These are phyloP conservation scores for Malus hybrid DNA, from an alignment of 331 rosid species.

Conservation along the genomic window DNA sequence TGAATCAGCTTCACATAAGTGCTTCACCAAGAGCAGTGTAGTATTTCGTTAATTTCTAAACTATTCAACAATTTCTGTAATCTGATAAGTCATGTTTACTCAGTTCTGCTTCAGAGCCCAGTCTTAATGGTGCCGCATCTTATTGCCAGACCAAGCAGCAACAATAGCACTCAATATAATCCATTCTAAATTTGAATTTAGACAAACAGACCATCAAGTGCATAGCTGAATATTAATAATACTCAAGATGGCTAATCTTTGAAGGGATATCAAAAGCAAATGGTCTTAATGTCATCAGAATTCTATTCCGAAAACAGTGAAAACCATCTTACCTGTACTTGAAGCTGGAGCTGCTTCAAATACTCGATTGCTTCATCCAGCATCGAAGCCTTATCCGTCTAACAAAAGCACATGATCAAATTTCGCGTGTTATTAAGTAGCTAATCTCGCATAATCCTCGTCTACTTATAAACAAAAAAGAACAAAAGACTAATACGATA, in stretches of 20 bases:
- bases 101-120: background rate
- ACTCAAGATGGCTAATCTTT: background rate
- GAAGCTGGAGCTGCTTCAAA: constrained; percentile 97
- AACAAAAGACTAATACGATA: background rate
- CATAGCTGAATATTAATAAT: no score
- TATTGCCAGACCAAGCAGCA: background rate
- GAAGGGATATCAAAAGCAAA: background rate
- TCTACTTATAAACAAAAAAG: no score
- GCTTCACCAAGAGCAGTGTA: background rate
- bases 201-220: background rate
- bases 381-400: constrained; percentile 99
- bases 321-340: constrained; percentile 69
- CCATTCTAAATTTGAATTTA: background rate
- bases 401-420: background rate
- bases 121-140: background rate
- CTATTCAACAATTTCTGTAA: background rate
- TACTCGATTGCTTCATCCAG: constrained; percentile 91
- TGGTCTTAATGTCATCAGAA: background rate
- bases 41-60: background rate
- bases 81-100: background rate
- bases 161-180: background rate
- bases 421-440: no score
- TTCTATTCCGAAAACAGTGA: background rate
- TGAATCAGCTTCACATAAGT: background rate
- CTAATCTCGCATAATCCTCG: no score